Conservation (phyloP, 1,284 basidiomycete species). For the Boletellus dicymbophilus region DNA sequence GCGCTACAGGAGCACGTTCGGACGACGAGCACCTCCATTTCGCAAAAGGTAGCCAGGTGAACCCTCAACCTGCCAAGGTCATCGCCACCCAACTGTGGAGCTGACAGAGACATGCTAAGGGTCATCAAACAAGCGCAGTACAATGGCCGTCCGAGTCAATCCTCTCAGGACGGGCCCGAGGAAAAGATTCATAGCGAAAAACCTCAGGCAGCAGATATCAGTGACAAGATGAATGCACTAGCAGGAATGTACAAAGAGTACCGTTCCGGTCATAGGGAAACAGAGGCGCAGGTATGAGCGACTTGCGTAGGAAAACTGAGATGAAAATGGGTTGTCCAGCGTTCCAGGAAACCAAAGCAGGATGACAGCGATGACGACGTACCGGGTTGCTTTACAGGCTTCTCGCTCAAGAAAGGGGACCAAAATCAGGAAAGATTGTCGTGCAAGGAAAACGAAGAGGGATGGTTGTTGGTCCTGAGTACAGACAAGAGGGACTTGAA, state of each 20-base stretch:
- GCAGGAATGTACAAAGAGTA: too few species aligned
- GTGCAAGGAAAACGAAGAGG: too few species aligned
- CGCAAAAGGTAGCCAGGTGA: not conserved
- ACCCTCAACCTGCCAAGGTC: not conserved
- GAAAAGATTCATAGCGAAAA: not conserved
- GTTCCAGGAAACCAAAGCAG: too few species aligned
- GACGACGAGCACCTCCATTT: not conserved
- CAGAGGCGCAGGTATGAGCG: not conserved
- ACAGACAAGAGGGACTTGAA: too few species aligned
- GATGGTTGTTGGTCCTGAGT: too few species aligned
- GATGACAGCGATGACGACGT: not conserved
- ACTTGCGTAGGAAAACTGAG: not conserved
- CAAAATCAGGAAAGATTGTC: too few species aligned
- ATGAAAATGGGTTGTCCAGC: not conserved
- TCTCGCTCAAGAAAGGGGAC: too few species aligned
- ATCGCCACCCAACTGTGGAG: not conserved
- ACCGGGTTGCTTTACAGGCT: not conserved
- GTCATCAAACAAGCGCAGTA: not conserved
- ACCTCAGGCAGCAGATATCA: too few species aligned
- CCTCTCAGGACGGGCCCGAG: too few species aligned
- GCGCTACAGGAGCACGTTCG: conserved; percentile 1
- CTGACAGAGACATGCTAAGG: not conserved
- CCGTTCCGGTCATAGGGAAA: not conserved
- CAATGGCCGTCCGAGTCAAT: too few species aligned
- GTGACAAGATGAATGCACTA: too few species aligned